Conservation (phyloP, 208 protist genomes). For the Leishmania arabica region DNA sequence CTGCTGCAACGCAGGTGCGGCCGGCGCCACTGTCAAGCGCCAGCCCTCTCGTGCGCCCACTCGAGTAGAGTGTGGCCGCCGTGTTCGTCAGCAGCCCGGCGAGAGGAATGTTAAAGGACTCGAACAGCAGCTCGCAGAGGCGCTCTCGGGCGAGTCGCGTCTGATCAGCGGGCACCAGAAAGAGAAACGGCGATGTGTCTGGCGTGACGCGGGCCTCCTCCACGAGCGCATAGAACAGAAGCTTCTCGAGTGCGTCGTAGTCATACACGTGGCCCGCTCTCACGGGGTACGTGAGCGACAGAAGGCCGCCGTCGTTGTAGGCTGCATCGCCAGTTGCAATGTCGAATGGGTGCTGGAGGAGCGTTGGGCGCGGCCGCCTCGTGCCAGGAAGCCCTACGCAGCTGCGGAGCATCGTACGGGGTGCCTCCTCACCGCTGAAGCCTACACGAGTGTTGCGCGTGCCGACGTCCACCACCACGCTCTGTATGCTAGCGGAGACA, state of each 20-base stretch:
- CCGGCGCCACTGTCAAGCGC: constrained; percentile 99
- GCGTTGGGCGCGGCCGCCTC: constrained; percentile 47
- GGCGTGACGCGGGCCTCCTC: constrained; percentile 59
- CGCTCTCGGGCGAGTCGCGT: constrained; percentile 92
- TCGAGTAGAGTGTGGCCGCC: constrained; percentile 97
- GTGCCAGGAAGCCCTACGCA: constrained; percentile 77
- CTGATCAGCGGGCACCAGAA: constrained; percentile 98
- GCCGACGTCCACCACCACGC: constrained; percentile 96
- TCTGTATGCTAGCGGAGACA: constrained; percentile 17
- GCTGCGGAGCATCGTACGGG: constrained; percentile 90
- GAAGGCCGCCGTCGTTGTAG: constrained; percentile 49
- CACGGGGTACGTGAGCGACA: constrained; percentile 61
- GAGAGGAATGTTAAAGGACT: constrained; percentile 95
- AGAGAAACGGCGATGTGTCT: constrained; percentile 76
- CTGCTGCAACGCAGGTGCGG: constrained; percentile 97
- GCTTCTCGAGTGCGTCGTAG: constrained; percentile 81
- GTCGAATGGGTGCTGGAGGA: constrained; percentile 71
- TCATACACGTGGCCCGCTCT: constrained; percentile 66
- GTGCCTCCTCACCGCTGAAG: constrained; percentile 95
- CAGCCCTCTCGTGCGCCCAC: constrained; percentile 97
- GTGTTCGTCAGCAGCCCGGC: constrained; percentile 93
- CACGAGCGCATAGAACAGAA: constrained; percentile 84
- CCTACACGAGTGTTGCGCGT: constrained; percentile 93
- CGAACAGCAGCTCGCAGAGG: constrained; percentile 97
- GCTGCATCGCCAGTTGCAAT: constrained; percentile 74